Evolutionary conservation across 2,329 filamentous ascomycete genomes (phyloP).

Genomic region (Lecanoromycetidae sp.): DNA sequence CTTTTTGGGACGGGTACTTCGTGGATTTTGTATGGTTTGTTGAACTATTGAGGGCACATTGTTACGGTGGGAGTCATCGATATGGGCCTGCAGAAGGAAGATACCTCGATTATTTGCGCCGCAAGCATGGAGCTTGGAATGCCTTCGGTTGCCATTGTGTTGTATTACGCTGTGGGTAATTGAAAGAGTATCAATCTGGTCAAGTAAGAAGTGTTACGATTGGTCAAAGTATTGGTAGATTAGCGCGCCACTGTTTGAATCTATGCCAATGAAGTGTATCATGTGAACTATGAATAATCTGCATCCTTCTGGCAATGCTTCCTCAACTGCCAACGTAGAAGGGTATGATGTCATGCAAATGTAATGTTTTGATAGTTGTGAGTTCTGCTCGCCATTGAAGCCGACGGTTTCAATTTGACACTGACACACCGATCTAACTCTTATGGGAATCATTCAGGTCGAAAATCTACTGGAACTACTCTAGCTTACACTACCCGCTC

Average conservation of each 20-base stretch:
- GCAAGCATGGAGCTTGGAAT: slow-evolving; percentile 12
- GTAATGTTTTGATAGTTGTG: neutral
- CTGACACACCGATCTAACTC: neutral
- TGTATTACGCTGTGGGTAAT: neutral
- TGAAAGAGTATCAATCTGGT: neutral
- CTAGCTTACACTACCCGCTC: neutral
- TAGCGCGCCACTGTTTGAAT: neutral
- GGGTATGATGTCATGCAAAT: neutral
- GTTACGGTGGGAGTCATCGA: neutral
- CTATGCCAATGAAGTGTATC: neutral
- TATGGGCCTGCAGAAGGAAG: neutral
- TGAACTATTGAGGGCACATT: slow-evolving; percentile 33
- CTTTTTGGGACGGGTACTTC: slow-evolving; percentile 36
- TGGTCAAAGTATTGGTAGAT: neutral
- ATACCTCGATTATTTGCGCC: slow-evolving; percentile 12
- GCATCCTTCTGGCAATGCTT: too few species aligned
- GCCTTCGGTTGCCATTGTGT: slow-evolving; percentile 3
- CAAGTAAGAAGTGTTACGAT: too few species aligned
- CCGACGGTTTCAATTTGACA: neutral
- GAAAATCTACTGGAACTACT: too few species aligned
- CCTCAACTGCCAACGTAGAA: too few species aligned
- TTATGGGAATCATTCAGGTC: too few species aligned
- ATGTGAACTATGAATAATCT: neutral
- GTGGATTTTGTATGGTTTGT: slow-evolving; percentile 44
- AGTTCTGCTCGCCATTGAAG: neutral